Base-by-base conservation (phyloP, 75 land plant genomes). In the Cunninghamia lanceolata region DNA sequence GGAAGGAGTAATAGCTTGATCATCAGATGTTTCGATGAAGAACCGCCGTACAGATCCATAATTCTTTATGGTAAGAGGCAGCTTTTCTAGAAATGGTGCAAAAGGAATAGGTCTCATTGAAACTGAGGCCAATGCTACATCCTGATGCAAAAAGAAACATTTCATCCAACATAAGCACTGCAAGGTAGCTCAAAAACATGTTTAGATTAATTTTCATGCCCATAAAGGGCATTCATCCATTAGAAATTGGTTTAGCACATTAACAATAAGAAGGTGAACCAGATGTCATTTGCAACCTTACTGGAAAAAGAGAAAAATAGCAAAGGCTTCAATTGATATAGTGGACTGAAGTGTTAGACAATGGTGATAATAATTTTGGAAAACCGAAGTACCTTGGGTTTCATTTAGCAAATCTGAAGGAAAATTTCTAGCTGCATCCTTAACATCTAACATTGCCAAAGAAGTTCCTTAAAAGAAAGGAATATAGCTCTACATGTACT, bases 51-150 rank as follows among this genome's bases (percentile, higher is more conserved):
- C 90, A 1, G 94, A 92, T 13, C 99, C 99, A 85, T 96, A 96
- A 6, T 94, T 95, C 46, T 86, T 86, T 28, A 87, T 85, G 28
- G 95, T 89, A 56, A 98, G 90, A 45, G 85, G 84, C 35, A 98
- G 89, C 89, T 95, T 98, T 88, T 98, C 99, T 80, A 95, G 84
- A 13, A 94, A 86, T 56, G 99, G 99, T 15, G 95, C 92, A 87
- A 98, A 95, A 0, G 99, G 98, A 52, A 95, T 91, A 13, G 98
- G 95, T 80, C 98, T 93, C 94, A 96, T 92, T 75, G 99, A 95
- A 36, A 96, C 95, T 10, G 92, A 92, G 74, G 99, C 99, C 89
- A 98, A 83, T 34, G 95, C 96, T 32, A 96, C 90, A 83, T 98
- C 99, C 99, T 98, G 89, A 34, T 85, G 35, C 50, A 82, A 36